Conservation (phyloP, 441 rosid genomes). For the Croton setiger region DNA sequence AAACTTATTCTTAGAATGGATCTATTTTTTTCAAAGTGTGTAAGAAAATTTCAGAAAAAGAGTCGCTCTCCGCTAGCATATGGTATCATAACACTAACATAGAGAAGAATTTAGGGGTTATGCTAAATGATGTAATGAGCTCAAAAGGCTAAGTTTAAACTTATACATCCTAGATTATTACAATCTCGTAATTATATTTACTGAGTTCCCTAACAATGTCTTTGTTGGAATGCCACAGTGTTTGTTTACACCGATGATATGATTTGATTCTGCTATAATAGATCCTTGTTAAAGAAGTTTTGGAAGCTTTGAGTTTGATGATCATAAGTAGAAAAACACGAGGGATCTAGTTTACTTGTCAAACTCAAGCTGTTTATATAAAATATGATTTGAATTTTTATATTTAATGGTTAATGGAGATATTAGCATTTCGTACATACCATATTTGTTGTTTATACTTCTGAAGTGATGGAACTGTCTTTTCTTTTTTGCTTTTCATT, state of each 20-base stretch:
- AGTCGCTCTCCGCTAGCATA: no score
- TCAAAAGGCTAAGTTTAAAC: no score
- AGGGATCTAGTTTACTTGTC: neutral
- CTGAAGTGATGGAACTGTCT: neutral
- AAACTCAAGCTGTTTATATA: neutral
- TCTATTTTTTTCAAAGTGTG: neutral
- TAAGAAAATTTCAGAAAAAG: no score
- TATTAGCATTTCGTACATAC: neutral
- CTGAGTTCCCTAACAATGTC: neutral
- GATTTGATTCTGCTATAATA: neutral
- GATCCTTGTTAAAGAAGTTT: neutral
- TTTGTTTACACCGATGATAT: neutral
- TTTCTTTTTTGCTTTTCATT: neutral
- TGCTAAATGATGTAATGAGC: no score
- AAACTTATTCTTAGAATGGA: no score
- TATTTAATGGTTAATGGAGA: neutral
- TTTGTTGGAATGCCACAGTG: neutral
- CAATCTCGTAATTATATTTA: no score
- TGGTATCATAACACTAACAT: no score
- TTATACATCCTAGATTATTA: no score
- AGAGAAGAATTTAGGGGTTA: no score
- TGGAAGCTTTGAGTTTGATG: neutral
- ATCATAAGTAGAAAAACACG: neutral
- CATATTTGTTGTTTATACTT: neutral
- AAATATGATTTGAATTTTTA: neutral